Conservation (phyloP, 2,329 filamentous ascomycete genomes). For the Cadophora luteo-olivacea region DNA sequence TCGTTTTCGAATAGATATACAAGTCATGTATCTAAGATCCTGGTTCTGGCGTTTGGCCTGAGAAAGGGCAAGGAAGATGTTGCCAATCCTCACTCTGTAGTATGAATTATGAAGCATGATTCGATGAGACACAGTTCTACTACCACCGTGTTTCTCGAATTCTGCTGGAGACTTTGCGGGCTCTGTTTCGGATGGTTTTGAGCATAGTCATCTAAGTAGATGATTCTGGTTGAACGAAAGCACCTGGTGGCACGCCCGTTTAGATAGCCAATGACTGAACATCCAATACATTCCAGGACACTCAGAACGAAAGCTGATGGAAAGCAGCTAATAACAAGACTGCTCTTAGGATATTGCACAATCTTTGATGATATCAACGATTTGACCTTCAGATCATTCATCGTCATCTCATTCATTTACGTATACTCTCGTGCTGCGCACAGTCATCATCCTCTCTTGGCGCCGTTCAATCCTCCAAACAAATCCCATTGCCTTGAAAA, state of each 20-base stretch:
- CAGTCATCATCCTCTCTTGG: neutral
- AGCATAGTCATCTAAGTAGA: no score
- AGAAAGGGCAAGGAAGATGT: neutral
- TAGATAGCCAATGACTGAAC: no score
- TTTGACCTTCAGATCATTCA: neutral
- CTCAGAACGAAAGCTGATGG: no score
- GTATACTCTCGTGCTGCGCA: neutral
- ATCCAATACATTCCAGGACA: no score
- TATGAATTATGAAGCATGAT: neutral
- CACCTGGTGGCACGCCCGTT: no score
- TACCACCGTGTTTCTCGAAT: no score
- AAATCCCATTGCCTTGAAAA: neutral
- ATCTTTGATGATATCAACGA: neutral
- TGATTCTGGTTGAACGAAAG: no score
- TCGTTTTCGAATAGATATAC: constrained; percentile 63
- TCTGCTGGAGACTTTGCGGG: no score
- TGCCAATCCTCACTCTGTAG: neutral
- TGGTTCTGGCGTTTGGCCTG: constrained; percentile 1
- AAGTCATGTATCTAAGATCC: neutral
- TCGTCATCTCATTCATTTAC: neutral
- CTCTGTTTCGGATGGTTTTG: no score
- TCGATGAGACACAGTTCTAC: neutral
- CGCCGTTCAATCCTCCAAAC: constrained; percentile 9
- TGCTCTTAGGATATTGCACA: neutral
- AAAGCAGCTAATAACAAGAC: neutral